Evolutionary conservation across 163 green algal genomes (phyloP), one percentile per base, ranked within the genome.

Genomic region (Volvox carteri): DNA sequence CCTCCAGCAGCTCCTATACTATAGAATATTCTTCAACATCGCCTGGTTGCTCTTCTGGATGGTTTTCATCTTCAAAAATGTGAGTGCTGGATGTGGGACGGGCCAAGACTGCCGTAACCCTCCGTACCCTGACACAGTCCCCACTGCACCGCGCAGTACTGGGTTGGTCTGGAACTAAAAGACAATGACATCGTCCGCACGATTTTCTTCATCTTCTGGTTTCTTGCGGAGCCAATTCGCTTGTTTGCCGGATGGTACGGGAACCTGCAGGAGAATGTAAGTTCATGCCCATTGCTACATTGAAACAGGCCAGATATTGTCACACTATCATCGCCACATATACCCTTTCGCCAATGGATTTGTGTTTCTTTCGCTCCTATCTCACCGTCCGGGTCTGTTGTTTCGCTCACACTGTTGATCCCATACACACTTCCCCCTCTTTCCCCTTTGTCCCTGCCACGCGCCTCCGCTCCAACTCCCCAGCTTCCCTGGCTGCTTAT

Each of bases 261-360:
- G 48, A 95, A 95, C 79, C 72, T 94, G 70, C 91, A 95, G 76
- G 93, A 95, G 48, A 95, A 94, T 46, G 93, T 95, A 73, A 87
- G 92, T 52, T 18, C 37, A n/a, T n/a, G n/a, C n/a, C n/a, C n/a
- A n/a, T n/a, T n/a, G n/a, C n/a, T n/a, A n/a, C n/a, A n/a, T n/a
- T n/a, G n/a, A n/a, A n/a, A n/a, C n/a, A n/a, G n/a, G n/a, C n/a
- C n/a, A n/a, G n/a, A n/a, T n/a, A n/a, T n/a, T n/a, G n/a, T n/a
- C n/a, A n/a, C n/a, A n/a, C n/a, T n/a, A n/a, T n/a, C n/a, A n/a
- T n/a, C n/a, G n/a, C n/a, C n/a, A n/a, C n/a, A n/a, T n/a, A n/a
- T n/a, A n/a, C n/a, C n/a, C n/a, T n/a, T n/a, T n/a, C n/a, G n/a
- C n/a, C n/a, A n/a, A n/a, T n/a, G n/a, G n/a, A n/a, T n/a, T n/a